Evolutionary conservation across 371 early-diverging fungal genomes (phyloP), one percentile per base, ranked within the genome.

Genomic region (Lichtheimia ornata): DNA sequence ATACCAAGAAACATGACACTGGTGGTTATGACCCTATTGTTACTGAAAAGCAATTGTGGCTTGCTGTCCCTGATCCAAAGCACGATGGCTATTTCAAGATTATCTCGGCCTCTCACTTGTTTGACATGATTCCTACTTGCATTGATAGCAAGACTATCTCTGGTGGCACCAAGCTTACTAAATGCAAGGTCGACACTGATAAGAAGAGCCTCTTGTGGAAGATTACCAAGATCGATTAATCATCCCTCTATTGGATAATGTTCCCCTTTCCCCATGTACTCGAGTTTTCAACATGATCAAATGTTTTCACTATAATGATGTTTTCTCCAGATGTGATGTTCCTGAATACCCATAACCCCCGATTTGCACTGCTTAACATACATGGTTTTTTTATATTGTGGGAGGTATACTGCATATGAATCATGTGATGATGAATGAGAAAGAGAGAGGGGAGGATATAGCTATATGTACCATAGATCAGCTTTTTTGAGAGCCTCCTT

Each of bases 401-500:
- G 47, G 22, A 47, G 47, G 9, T n/a, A 35, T 35, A 35, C 1
- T 22, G 9, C 35, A 35, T 35, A 35, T 35, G 35, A 9, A 35
- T 35, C 35, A 35, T 35, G 35, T 6, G 35, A 35, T 9, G 22
- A 45, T 15, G 47, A n/a, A n/a, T n/a, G n/a, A n/a, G n/a, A n/a
- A n/a, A 2, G 11, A 0, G 11, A 0, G 47, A 22, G 17, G 14
- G 18, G 18, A 15, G 18, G 4, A 13, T 47, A 47, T 7, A 13
- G 20, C 14, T 58, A 42, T 50, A 58, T 25, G 35, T 75, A 80
- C 81, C 81, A 80, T 24, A 80, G 63, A 40, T 66, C 67, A 53
- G 74, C 73, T 49, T 69, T 53, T 49, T 75, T 49, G 18, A 80
- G 58, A 15, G 75, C 65, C 30, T 69, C 59, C 66, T 76, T 84